A percentile compares a stretch with the other conserved stretches of the same genome.
These are phyloP conservation scores for Shiraia sp. DNA, from an alignment of 2,329 filamentous ascomycete genomes.

Conservation along the genomic window DNA sequence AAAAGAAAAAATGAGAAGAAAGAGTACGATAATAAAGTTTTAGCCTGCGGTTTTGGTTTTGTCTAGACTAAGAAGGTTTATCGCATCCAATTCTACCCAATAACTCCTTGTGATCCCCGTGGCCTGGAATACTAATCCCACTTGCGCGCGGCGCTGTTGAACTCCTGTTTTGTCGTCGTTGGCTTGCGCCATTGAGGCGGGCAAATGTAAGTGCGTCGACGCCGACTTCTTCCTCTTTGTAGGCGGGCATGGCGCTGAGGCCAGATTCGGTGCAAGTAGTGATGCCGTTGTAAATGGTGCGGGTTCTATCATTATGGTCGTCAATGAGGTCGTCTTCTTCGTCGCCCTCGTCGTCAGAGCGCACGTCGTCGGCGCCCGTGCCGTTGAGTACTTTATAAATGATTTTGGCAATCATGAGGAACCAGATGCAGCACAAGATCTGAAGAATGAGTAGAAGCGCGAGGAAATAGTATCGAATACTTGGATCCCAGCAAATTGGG, in stretches of 20 bases:
- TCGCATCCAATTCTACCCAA: constrained; percentile 82
- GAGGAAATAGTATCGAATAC: constrained; percentile 77
- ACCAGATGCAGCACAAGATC: constrained; percentile 82
- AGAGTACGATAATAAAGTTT: too few species aligned
- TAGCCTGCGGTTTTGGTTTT: too few species aligned
- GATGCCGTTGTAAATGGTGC: constrained; percentile 24
- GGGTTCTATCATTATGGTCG: constrained; percentile 15
- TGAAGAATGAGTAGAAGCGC: constrained; percentile 77
- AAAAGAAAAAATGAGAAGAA: too few species aligned
- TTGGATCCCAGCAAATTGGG: constrained; percentile 76
- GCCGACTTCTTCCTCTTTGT: constrained; percentile 75
- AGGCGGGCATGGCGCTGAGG: constrained; percentile 29
- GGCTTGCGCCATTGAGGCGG: constrained; percentile 46
- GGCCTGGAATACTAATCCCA: constrained; percentile 66
- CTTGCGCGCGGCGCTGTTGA: constrained; percentile 55
- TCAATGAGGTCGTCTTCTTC: constrained; percentile 51
- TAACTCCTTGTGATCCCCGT: constrained; percentile 78
- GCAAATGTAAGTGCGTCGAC: constrained; percentile 72
- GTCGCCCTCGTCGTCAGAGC: constrained; percentile 83
- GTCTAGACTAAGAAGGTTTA: constrained; percentile 54
- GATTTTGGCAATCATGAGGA: constrained; percentile 82
- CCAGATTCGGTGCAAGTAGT: constrained; percentile 36
- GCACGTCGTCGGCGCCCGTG: constrained; percentile 76
- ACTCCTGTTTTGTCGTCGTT: constrained; percentile 53
- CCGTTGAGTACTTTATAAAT: constrained; percentile 79